Base-by-base conservation (phyloP, 495 filamentous ascomycete genomes). In the Trichocladium antarcticum region DNA sequence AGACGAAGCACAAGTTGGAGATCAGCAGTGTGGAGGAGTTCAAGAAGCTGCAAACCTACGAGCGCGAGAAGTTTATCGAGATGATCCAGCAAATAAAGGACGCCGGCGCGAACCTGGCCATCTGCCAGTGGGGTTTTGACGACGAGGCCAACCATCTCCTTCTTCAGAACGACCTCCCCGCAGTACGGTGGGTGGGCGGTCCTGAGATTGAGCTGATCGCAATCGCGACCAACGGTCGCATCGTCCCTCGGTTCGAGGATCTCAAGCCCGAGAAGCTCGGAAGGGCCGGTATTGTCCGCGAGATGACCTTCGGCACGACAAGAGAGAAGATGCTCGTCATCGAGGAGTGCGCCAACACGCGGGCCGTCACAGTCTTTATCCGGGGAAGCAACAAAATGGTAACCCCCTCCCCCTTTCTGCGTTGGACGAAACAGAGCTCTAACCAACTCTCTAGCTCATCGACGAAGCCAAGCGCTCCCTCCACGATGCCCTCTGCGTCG, bases 341-440 rank as follows among this genome's bases (percentile, higher is more conserved):
- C 59, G 92, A 99, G 68, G 92, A 97, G 69, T 97, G 92, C 60
- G 92, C 93, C 63, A 97, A 99, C 73, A 95, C 87, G 42, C 78
- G 92, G 50, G 92, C 92, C 24, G 92, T 97, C 39, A 99, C 92
- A 0, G 79, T 92, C 37, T 99, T 99, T 63, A 82, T 99, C 39
- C 74, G 92, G 64, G 92, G 92, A 56, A 94, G 88, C 74, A 99
- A 99, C 77, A 99, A 97, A 77, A 99, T 99, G 92, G 87, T 89
- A 62, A 60, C 74, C 16, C 16, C 15, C 2, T 6, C 2, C 9
- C 6, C 20, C n/a, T n/a, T n/a, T n/a, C n/a, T n/a, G n/a, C n/a
- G n/a, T n/a, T n/a, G n/a, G n/a, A n/a, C n/a, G n/a, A n/a, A n/a
- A n/a, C n/a, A n/a, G n/a, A n/a, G n/a, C n/a, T n/a, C 46, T 50